Conservation (phyloP, 345 rosid genomes). For the Eucalyptus lansdowneana region DNA sequence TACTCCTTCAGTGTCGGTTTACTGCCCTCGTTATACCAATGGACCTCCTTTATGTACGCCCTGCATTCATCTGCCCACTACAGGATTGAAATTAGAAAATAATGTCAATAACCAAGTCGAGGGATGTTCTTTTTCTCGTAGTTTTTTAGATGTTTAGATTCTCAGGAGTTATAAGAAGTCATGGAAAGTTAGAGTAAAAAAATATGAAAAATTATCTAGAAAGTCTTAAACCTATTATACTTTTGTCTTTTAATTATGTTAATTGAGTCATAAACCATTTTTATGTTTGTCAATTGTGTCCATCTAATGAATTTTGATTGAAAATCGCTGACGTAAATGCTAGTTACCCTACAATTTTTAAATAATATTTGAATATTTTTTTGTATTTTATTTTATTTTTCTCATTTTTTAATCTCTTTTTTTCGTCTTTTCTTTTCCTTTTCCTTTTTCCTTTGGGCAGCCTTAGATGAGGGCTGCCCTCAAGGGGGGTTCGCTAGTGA, state of each 20-base stretch:
- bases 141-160: background rate
- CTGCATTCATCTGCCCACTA: background rate
- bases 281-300: too few species aligned
- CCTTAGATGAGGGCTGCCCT: too few species aligned
- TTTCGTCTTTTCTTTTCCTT: too few species aligned
- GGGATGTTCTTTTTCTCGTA: background rate
- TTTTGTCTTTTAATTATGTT: rapidly evolving
- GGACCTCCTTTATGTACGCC: background rate
- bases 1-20: constrained; percentile 3
- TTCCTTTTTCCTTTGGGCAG: too few species aligned
- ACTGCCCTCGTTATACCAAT: background rate
- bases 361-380: too few species aligned
- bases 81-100: background rate
- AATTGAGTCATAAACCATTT: too few species aligned
- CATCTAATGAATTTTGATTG: rapidly evolving
- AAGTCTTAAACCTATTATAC: too few species aligned
- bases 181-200: background rate
- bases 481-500: too few species aligned
- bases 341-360: rapidly evolving
- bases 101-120: background rate
- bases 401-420: too few species aligned
- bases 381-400: too few species aligned
- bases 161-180: background rate
- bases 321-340: rapidly evolving
- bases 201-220: too few species aligned